Percentiles rank a stretch among this genome's conserved stretches.
phyloP scores from a whole-genome alignment of 1,284 basidiomycete species.

The Ustilago tritici region DNA sequence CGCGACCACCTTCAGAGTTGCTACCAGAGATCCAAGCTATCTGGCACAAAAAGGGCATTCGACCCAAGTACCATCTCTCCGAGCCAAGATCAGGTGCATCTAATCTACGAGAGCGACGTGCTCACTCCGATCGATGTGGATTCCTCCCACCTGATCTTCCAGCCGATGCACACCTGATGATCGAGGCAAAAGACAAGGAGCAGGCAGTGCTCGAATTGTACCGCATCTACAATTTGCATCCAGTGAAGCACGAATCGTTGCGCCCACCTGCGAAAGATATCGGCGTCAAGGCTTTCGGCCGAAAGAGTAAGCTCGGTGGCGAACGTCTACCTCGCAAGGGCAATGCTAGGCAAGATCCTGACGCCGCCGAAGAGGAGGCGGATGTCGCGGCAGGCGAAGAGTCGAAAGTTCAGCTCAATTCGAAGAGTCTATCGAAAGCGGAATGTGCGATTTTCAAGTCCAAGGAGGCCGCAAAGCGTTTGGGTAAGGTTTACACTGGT shows the following conservation, averaged over 20 bases:
- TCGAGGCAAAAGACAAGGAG: slow-evolving; percentile 92
- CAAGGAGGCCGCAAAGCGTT: slow-evolving; percentile 49
- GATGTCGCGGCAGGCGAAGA: slow-evolving; percentile 21
- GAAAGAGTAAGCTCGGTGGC: slow-evolving; percentile 67
- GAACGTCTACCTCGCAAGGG: slow-evolving; percentile 34
- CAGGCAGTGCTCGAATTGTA: slow-evolving; percentile 89
- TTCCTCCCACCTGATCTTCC: slow-evolving; percentile 75
- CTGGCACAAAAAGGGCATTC: slow-evolving; percentile 79
- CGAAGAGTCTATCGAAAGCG: slow-evolving; percentile 37
- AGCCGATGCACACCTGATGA: slow-evolving; percentile 80
- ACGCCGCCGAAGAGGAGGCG: slow-evolving; percentile 44
- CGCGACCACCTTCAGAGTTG: slow-evolving; percentile 72
- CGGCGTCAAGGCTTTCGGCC: slow-evolving; percentile 70
- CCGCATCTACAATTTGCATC: slow-evolving; percentile 79
- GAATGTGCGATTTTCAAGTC: slow-evolving; percentile 54
- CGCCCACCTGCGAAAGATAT: slow-evolving; percentile 71
- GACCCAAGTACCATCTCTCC: slow-evolving; percentile 88
- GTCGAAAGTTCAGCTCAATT: slow-evolving; percentile 19
- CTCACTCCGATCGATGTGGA: slow-evolving; percentile 84
- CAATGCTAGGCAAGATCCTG: slow-evolving; percentile 66
- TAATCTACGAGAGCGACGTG: slow-evolving; percentile 76
- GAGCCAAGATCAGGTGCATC: slow-evolving; percentile 71
- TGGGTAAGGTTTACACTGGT: slow-evolving; percentile 47
- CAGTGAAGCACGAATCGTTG: slow-evolving; percentile 75
- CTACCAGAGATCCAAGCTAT: slow-evolving; percentile 81